Conservation (phyloP, 352 stramenopile genomes). For the Phytopythium ostracodes region DNA sequence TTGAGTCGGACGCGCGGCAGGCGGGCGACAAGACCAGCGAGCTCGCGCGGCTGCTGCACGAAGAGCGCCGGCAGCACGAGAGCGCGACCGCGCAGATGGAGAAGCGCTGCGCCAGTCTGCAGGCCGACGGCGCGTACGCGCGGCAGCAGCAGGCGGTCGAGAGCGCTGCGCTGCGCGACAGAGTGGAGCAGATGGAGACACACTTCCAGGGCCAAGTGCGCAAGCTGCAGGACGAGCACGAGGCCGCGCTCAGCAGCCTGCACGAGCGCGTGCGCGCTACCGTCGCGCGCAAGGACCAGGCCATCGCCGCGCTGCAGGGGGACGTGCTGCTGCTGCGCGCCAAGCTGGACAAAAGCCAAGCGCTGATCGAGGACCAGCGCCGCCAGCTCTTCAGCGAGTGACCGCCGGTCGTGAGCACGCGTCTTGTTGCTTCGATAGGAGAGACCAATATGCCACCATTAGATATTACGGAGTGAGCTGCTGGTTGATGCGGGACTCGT, state of each 20-base stretch:
- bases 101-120: conserved; percentile 32
- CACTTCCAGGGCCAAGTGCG: conserved; percentile 38
- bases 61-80: conserved; percentile 57
- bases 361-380: conserved; percentile 72
- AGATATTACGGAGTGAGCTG: too few species aligned
- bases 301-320: conserved; percentile 59
- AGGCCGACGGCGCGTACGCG: conserved; percentile 34
- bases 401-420: not conserved
- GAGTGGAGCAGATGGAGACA: conserved; percentile 32
- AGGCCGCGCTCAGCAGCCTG: conserved; percentile 51
- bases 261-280: conserved; percentile 70
- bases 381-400: conserved; percentile 53
- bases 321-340: conserved; percentile 68
- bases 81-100: conserved; percentile 33
- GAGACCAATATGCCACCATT: too few species aligned
- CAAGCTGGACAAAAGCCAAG: conserved; percentile 70
- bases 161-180: conserved; percentile 39
- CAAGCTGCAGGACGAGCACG: conserved; percentile 43
- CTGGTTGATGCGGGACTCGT: too few species aligned
- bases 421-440: too few species aligned
- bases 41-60: conserved; percentile 47
- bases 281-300: conserved; percentile 62
- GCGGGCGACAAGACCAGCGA: conserved; percentile 47
- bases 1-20: conserved; percentile 34
- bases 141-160: conserved; percentile 45